These are phyloP conservation scores for Evansstolkia leycettana DNA, from an alignment of 495 filamentous ascomycete genomes.

Conservation along the genomic window DNA sequence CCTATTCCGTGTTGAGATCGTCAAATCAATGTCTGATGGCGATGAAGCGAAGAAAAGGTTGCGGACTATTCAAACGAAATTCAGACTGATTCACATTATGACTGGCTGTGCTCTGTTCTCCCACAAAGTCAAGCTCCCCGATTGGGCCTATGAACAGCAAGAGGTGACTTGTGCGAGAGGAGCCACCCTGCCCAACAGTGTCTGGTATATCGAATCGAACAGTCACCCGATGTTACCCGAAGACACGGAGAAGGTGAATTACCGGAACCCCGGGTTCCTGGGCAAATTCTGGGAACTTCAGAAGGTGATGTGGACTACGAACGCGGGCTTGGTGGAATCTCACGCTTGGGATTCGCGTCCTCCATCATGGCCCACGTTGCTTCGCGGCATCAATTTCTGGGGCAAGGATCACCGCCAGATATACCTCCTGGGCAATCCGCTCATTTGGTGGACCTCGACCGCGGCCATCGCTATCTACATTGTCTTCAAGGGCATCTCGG, in stretches of 20 bases:
- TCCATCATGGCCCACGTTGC: conserved; percentile 82
- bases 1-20: conserved; percentile 85
- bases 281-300: conserved; percentile 99
- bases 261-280: conserved; percentile 86
- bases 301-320: conserved; percentile 98
- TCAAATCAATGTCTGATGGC: conserved; percentile 77
- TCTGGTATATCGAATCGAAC: conserved; percentile 94
- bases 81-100: conserved; percentile 90
- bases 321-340: conserved; percentile 89
- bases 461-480: conserved; percentile 67
- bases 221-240: conserved; percentile 61
- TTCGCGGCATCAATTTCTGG: conserved; percentile 99
- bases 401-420: conserved; percentile 88
- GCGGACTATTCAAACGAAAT: conserved; percentile 93
- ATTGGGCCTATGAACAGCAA: conserved; percentile 95
- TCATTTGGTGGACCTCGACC: conserved; percentile 90
- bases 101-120: conserved; percentile 94
- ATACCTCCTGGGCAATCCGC: conserved; percentile 89
- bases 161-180: conserved; percentile 95
- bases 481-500: conserved; percentile 72
- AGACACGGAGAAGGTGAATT: conserved; percentile 86
- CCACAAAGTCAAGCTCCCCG: conserved; percentile 95
- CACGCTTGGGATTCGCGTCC: conserved; percentile 97
- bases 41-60: conserved; percentile 70
- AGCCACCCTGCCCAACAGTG: conserved; percentile 84